These are phyloP conservation scores for Cyberlindnera mycetangii DNA, from an alignment of 805 yeast genomes.

Conservation along the genomic window DNA sequence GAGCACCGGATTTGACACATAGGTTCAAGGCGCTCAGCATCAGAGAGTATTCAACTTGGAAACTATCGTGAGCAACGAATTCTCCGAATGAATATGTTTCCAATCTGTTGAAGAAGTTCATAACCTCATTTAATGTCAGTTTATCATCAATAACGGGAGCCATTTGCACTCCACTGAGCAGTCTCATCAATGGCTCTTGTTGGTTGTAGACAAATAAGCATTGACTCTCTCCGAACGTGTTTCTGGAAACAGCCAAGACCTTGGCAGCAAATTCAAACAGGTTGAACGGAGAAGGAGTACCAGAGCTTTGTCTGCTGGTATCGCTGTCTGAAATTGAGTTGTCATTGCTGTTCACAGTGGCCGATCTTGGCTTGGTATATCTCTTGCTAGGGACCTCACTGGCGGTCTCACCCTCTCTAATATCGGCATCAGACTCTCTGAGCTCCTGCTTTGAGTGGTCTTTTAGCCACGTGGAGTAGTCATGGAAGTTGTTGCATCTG, in stretches of 20 bases:
- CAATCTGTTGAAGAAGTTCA: constrained; percentile 7
- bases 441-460: constrained; percentile 19
- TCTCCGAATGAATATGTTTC: constrained; percentile 4
- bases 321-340: constrained; percentile 18
- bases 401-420: constrained; percentile 6
- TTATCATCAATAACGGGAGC: constrained; percentile 4
- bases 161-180: background rate
- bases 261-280: constrained; percentile 10
- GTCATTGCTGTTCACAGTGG: background rate
- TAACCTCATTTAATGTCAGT: constrained; percentile 10
- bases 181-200: constrained; percentile 5
- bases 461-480: constrained; percentile 18
- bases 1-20: constrained; percentile 3
- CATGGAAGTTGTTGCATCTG: constrained; percentile 17
- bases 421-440: constrained; percentile 20
- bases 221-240: background rate
- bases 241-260: constrained; percentile 4
- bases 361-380: background rate
- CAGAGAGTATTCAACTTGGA: constrained; percentile 5
- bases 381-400: constrained; percentile 2
- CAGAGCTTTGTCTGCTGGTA: constrained; percentile 7
- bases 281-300: constrained; percentile 5
- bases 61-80: background rate
- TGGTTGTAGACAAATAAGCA: constrained; percentile 14
- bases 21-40: constrained; percentile 7